Conservation (phyloP, 805 yeast genomes). For the Saturnispora ahearnii region DNA sequence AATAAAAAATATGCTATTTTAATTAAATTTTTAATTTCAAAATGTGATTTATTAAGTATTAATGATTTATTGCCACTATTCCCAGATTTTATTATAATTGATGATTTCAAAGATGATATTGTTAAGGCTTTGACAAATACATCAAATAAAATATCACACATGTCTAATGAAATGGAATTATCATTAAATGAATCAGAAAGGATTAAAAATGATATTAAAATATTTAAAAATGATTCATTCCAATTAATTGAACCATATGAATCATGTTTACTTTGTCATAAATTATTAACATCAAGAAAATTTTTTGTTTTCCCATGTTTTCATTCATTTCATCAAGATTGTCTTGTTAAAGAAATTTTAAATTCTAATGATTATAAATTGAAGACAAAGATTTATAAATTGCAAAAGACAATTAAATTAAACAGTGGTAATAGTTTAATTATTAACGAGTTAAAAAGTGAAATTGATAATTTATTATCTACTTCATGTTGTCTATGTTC, state of each 20-base stretch:
- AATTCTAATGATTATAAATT: conserved; percentile 58
- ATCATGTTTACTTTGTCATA: conserved; percentile 65
- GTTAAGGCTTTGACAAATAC: conserved; percentile 70
- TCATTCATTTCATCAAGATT: conserved; percentile 85
- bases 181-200: conserved; percentile 52
- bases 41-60: conserved; percentile 48
- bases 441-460: conserved; percentile 28
- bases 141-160: conserved; percentile 52
- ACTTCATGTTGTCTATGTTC: conserved; percentile 71
- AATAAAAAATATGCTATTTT: conserved; percentile 17
- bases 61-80: conserved; percentile 79
- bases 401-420: conserved; percentile 36
- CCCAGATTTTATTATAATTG: conserved; percentile 76
- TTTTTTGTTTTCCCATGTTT: conserved; percentile 82
- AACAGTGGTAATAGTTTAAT: conserved; percentile 27
- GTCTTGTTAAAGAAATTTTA: conserved; percentile 56
- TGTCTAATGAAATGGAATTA: conserved; percentile 67
- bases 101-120: conserved; percentile 75
- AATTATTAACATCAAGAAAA: conserved; percentile 59
- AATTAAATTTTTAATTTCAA: conserved; percentile 31
- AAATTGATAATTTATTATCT: conserved; percentile 51
- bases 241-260: conserved; percentile 75
- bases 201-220: conserved; percentile 50
- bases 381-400: conserved; percentile 50
- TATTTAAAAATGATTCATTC: conserved; percentile 41